Evolutionary conservation across 2,329 filamentous ascomycete species (phyloP), one percentile per base, ranked within the genome.

Genomic region (Hypocrella siamensis): DNA sequence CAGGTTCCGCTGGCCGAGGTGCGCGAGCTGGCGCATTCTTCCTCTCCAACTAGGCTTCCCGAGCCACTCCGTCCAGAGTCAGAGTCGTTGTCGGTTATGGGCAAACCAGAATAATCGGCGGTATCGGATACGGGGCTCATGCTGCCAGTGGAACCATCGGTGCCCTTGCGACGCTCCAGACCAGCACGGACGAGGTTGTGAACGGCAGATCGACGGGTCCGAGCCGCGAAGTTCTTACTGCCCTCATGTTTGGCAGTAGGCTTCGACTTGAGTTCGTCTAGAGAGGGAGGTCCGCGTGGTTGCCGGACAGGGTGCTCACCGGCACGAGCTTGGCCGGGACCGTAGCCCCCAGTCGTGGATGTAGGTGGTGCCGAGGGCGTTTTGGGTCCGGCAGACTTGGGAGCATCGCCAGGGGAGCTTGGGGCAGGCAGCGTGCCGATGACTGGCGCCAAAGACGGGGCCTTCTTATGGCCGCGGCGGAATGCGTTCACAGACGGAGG

Each of bases 201-300:
- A 28, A 98, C 76, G 17, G 90, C 90, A 45, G 81, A 85, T 41
- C 88, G 84, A 37, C 90, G 84, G 47, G 92, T 86, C 38, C 90
- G 85, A 34, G 85, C 76, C 9, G 81, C 80, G 58, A 98, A 98
- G 63, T 98, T 98, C 72, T 94, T 78, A 74, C 88, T 94, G 17
- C 88, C 90, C 54, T 96, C 88, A 40, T 88, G 74, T 60, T 85
- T 93, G 42, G 83, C 77, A 7, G 88, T 96, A 2, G 90, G 90
- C 58, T 86, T 90, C 15, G 78, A 70, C 47, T 79, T 73, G 37
- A 98, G 74, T 59, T 98, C 90, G 43, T 98, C 90, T 31, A 96
- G 68, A 11, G 82, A 75, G 11, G 90, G 90, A 17, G 90, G 90
- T 5, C 86, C 86, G 40, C 85, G 83, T 32, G 90, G 90, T 57